These are phyloP conservation scores for Candida methanosorbosa DNA, from an alignment of 805 yeast species.

Conservation along the genomic window DNA sequence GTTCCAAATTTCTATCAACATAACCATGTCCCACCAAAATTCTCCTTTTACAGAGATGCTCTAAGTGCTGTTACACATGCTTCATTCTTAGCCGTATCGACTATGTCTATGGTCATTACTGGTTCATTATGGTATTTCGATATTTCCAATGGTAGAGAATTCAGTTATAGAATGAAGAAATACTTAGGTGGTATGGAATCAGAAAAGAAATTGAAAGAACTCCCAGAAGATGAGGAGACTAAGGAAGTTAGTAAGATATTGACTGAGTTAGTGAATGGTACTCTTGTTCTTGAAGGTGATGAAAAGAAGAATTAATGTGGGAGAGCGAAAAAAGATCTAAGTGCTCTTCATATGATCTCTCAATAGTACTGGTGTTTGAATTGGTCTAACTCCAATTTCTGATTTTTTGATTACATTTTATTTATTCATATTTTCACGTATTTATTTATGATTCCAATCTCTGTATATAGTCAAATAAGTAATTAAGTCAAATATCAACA, in stretches of 20 bases:
- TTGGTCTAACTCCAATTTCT: too few relatives aligned
- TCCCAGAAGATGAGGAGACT: conserved; percentile 55
- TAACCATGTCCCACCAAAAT: conserved; percentile 80
- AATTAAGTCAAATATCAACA: too few relatives aligned
- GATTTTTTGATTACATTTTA: too few relatives aligned
- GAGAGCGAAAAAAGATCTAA: too few relatives aligned
- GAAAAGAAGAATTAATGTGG: not conserved
- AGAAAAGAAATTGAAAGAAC: conserved; percentile 33
- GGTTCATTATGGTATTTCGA: conserved; percentile 80
- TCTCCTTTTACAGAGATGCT: conserved; percentile 75
- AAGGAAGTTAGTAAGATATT: conserved; percentile 40
- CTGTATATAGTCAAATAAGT: too few relatives aligned
- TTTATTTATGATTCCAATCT: too few relatives aligned
- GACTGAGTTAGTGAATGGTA: conserved; percentile 9
- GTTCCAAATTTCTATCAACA: conserved; percentile 74
- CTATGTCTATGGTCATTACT: conserved; percentile 61
- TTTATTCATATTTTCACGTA: too few relatives aligned
- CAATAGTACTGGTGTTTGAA: too few relatives aligned
- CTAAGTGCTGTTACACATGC: conserved; percentile 80
- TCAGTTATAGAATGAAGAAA: conserved; percentile 58
- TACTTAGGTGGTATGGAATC: conserved; percentile 62
- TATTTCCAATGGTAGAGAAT: conserved; percentile 59
- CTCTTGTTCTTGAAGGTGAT: not conserved
- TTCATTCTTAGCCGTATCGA: conserved; percentile 61
- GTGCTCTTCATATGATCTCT: too few relatives aligned